Conservation (phyloP, 148 eudicot species). For the Persicaria tinctoria region DNA sequence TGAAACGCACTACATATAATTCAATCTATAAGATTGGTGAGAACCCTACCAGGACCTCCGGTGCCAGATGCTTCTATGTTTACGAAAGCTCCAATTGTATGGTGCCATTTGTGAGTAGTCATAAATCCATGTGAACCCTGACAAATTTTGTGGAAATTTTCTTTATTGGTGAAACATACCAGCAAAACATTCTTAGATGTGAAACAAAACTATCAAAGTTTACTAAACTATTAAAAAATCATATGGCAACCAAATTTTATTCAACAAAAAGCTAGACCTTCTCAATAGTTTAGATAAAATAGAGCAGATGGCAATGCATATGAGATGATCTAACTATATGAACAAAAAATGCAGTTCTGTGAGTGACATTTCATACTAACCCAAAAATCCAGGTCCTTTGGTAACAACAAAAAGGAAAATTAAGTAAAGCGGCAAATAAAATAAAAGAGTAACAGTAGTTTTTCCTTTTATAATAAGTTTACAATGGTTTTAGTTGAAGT, state of each 20-base stretch:
- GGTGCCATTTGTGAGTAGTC: slow-evolving; percentile 82
- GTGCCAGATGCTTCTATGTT: slow-evolving; percentile 92
- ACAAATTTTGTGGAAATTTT: slow-evolving; percentile 1
- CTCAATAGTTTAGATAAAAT: neutral
- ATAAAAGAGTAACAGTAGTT: neutral
- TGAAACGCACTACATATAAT: neutral
- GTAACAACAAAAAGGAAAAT: neutral
- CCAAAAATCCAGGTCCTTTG: neutral
- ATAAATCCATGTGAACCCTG: slow-evolving; percentile 98
- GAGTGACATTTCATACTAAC: neutral
- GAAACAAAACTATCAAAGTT: neutral
- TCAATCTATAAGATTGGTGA: neutral
- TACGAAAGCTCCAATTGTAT: slow-evolving; percentile 86
- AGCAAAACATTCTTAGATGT: neutral
- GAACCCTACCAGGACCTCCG: slow-evolving; percentile 73
- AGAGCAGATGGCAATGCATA: neutral
- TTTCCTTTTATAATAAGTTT: neutral
- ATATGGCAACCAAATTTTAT: neutral
- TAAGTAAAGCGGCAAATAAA: neutral
- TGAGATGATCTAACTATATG: neutral
- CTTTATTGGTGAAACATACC: neutral
- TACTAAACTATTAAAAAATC: neutral
- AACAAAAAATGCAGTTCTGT: neutral
- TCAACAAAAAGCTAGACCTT: slow-evolving; percentile 1
- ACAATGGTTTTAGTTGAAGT: neutral